Evolutionary conservation across 176 grass and related monocot genomes (phyloP).

Genomic region (Triticum urartu): DNA sequence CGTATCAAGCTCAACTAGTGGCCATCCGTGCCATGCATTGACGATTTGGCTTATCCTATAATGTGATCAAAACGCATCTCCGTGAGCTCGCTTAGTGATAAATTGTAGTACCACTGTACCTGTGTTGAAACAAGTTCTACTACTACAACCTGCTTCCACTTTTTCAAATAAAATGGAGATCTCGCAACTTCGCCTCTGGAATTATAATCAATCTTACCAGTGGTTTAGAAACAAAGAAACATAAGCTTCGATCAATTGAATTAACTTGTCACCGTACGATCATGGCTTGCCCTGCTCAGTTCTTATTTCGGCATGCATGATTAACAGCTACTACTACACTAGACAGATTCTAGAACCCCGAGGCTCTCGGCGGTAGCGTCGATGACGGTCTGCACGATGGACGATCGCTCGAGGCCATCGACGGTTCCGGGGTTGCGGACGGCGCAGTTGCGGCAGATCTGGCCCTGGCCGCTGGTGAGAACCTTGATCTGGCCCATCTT

Average conservation of each 20-base stretch:
- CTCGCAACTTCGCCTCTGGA: too few relatives aligned
- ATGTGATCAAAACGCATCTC: too few relatives aligned
- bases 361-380: not conserved
- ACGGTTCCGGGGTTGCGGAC: not conserved
- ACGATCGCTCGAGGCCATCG: not conserved
- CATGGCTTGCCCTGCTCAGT: not conserved
- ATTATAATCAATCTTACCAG: too few relatives aligned
- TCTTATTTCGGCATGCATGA: not conserved
- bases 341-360: not conserved
- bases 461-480: constrained; percentile 34
- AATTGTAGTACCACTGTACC: too few relatives aligned
- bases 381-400: not conserved
- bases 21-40: too few relatives aligned
- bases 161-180: too few relatives aligned
- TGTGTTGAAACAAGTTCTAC: too few relatives aligned
- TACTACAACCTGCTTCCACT: too few relatives aligned
- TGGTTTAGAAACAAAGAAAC: not conserved
- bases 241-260: not conserved
- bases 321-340: not conserved
- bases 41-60: too few relatives aligned
- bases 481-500: constrained; percentile 85
- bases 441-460: constrained; percentile 41
- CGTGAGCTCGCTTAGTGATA: too few relatives aligned
- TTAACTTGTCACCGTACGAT: not conserved
- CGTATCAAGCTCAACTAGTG: too few relatives aligned